Conservation (phyloP, 1,284 basidiomycete species). For the Austroboletus novae-zelandiae region DNA sequence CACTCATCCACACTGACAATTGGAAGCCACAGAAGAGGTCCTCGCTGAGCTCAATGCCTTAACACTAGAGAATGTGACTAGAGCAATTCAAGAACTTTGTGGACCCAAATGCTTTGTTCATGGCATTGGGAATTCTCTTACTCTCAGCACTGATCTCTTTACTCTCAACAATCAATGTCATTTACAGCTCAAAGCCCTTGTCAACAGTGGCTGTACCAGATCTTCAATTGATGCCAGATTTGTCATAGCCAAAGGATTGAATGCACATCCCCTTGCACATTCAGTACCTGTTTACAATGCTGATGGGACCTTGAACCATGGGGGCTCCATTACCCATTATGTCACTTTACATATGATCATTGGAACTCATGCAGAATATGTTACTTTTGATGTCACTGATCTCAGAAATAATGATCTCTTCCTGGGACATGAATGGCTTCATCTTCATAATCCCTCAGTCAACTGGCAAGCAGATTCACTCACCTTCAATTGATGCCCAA, state of each 20-base stretch:
- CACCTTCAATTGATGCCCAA: no score
- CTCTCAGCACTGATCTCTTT: neutral
- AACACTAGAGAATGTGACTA: neutral
- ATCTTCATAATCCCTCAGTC: conserved; percentile 21
- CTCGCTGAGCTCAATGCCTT: neutral
- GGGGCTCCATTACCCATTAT: conserved; percentile 12
- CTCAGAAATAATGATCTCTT: conserved; percentile 2
- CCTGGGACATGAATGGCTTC: conserved; percentile 20
- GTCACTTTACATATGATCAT: neutral
- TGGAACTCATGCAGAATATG: neutral
- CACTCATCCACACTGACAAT: neutral
- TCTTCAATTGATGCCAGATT: conserved; percentile 21
- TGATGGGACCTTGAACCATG: conserved; percentile 14
- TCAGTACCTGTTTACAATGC: conserved; percentile 28
- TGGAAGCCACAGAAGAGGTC: neutral
- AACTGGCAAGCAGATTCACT: conserved; percentile 17
- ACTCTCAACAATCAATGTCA: conserved; percentile 2
- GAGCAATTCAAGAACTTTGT: no score
- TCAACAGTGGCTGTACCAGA: conserved; percentile 25
- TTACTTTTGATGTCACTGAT: neutral
- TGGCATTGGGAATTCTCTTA: no score
- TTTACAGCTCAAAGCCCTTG: neutral
- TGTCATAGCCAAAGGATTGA: conserved; percentile 13
- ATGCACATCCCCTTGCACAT: conserved; percentile 3
- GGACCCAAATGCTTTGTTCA: no score